Conservation (phyloP, 2,329 filamentous ascomycete genomes). For the Hysterium pulicare region DNA sequence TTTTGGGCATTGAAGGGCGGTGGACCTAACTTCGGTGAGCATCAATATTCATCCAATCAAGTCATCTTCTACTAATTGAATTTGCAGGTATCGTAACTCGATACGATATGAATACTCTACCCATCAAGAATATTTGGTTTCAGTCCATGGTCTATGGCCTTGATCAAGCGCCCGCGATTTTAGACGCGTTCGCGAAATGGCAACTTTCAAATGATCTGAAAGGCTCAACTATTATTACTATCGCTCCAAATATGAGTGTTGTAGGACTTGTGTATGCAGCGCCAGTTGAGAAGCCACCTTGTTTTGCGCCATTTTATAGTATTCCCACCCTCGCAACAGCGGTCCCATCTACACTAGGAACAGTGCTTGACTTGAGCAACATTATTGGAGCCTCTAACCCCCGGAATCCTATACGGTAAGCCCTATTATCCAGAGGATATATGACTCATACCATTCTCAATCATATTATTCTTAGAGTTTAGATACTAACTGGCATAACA, state of each 20-base stretch:
- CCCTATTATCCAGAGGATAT: too few relatives aligned
- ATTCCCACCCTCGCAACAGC: not conserved
- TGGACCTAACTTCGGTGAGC: slow-evolving; percentile 37
- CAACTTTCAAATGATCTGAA: slow-evolving; percentile 5
- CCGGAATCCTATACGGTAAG: too few relatives aligned
- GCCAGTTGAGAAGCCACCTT: not conserved
- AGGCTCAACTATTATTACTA: slow-evolving; percentile 6
- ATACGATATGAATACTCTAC: slow-evolving; percentile 8
- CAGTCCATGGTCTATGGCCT: slow-evolving; percentile 3
- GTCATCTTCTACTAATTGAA: not conserved
- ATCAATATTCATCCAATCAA: not conserved
- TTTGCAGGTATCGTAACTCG: slow-evolving; percentile 8
- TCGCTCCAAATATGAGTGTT: slow-evolving; percentile 3
- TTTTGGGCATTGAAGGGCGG: slow-evolving; percentile 40
- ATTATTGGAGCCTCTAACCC: too few relatives aligned
- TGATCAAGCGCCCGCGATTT: slow-evolving; percentile 2
- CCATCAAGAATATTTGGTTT: slow-evolving; percentile 6
- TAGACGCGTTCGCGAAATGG: slow-evolving; percentile 4
- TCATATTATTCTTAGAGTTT: too few relatives aligned
- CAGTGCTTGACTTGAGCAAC: too few relatives aligned
- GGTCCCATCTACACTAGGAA: not conserved
- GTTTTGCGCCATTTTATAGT: slow-evolving; percentile 6
- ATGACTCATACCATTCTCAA: too few relatives aligned
- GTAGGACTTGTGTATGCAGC: slow-evolving; percentile 8
- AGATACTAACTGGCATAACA: too few relatives aligned